Evolutionary conservation across 768 basidiomycete species (phyloP).

Genomic region (Sporobolomyces phaffii): DNA sequence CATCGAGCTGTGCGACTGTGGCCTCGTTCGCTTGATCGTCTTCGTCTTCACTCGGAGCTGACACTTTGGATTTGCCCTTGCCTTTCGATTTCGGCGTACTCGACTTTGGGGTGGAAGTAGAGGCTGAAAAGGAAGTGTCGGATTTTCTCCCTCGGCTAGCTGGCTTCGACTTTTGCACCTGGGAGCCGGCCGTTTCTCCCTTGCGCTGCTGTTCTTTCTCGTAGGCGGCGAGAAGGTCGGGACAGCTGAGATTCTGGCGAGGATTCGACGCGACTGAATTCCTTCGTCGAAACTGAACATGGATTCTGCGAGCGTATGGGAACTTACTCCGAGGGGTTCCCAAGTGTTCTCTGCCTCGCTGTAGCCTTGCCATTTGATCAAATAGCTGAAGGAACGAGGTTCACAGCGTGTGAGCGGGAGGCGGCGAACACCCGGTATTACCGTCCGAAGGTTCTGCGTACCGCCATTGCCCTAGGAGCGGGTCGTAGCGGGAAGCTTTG

Average conservation of each 20-base stretch:
- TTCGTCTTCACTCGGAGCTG: background rate
- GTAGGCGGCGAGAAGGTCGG: conserved; percentile 8
- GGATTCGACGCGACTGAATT: background rate
- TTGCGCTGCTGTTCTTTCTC: background rate
- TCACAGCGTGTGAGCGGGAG: background rate
- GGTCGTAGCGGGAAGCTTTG: conserved; percentile 10
- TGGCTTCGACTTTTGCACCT: background rate
- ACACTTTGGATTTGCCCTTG: background rate
- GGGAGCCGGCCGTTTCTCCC: background rate
- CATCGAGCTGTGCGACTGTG: background rate
- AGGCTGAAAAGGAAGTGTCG: too few relatives aligned
- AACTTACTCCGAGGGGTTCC: conserved; percentile 19
- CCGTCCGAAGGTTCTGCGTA: background rate
- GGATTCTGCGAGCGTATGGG: background rate
- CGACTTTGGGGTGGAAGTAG: background rate
- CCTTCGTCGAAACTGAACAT: background rate
- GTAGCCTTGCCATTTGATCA: conserved; percentile 35
- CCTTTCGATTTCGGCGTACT: background rate
- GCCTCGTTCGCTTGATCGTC: background rate
- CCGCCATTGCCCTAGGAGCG: background rate
- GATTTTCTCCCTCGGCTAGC: background rate
- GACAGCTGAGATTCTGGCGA: conserved; percentile 23
- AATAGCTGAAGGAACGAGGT: conserved; percentile 5
- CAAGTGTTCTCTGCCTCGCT: conserved; percentile 11
- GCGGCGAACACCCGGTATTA: too few relatives aligned